Base-by-base conservation (phyloP, 208 protist genomes). In the Hexamita inflata region DNA sequence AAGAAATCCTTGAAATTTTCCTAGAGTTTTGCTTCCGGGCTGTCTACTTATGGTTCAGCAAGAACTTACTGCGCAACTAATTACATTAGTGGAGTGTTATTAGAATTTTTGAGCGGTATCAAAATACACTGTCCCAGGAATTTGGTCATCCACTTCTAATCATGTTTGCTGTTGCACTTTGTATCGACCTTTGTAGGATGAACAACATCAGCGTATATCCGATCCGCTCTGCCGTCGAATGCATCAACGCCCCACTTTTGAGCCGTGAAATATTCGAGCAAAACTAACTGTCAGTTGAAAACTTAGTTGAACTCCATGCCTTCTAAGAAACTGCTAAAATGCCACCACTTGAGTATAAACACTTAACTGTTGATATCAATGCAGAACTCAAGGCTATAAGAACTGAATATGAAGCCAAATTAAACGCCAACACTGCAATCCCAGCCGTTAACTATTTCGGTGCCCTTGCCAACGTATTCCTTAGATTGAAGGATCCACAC, bases 301-400 rank as follows among this genome's bases (percentile, higher is more conserved):
- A n/a, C 7, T 30, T 70, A 34, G 11, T 70, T n/a, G 4, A n/a
- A 35, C 15, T 70, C 4, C 28, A 70, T n/a, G 64, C 9, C 35
- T 70, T 70, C n/a, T n/a, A 42, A 30, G 64, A 70, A 28, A 49
- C 42, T 49, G 26, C 30, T 70, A 70, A 70, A 38, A 70, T 28
- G 9, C 64, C 64, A n/a, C 64, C 64, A 70, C 11, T 15, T n/a
- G 30, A n/a, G 35, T 70, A 70, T 45, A 15, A 40, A 70, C 38
- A 49, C 35, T 38, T 70, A 40, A 34, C 64, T n/a, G 38, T 38
- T 28, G 64, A 70, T 38, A 40, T 38, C 15, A 34, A 70, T n/a
- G 40, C 64, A 11, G 15, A 38, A 32, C 32, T 70, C 9, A 19
- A 2, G 4, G 11, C 15, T 38, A 49, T 70, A 24, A 4, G 32